Base-by-base conservation (phyloP, 2,329 filamentous ascomycete genomes). In the Septoria linicola region DNA sequence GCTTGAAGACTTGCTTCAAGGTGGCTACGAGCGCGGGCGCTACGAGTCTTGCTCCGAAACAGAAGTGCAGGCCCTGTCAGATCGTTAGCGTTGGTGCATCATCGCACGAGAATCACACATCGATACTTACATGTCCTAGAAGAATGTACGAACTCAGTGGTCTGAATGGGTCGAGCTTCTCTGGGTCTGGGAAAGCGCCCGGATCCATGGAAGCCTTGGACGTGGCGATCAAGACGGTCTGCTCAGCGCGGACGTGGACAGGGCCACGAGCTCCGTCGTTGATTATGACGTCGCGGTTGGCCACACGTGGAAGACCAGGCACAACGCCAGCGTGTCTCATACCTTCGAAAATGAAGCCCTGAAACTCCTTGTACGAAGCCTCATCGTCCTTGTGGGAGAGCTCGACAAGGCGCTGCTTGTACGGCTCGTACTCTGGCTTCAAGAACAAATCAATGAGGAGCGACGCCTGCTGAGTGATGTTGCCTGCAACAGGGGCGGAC, bases 271-370 rank as follows among this genome's bases (percentile, higher is more conserved):
- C 66, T 41, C 77, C 77, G 59, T 80, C 77, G 25, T 64, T 54
- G 58, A 76, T 55, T 0, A 64, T 70, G 3, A 71, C 60, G 48
- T 76, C 73, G 39, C 67, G 68, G 13, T 72, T 69, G 3, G 76
- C 76, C 8, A 78, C 68, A 46, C 76, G 76, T n/a, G 76, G 73
- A 1, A 80, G 65, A n/a, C 76, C 77, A 0, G 76, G 76, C 1
- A 79, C 72, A 1, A 76, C 73, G 14, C 76, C 75, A 4, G 74
- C 73, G 59, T 78, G 77, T 8, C 77, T 73, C 74, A 80, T 79
- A 35, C 77, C 78, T 61, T 80, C 78, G 55, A 72, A 78, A 2
- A 80, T 76, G 63, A 77, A 80, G 10, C 76, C 76, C 56, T 76
- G 73, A 1, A 80, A 70, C 58, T 80, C 77, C 25, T 66, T 61